Percentiles rank a stretch among this genome's conserved stretches.
Conservation (phyloP, 768 basidiomycete genomes). For the Lentinula sp. region DNA sequence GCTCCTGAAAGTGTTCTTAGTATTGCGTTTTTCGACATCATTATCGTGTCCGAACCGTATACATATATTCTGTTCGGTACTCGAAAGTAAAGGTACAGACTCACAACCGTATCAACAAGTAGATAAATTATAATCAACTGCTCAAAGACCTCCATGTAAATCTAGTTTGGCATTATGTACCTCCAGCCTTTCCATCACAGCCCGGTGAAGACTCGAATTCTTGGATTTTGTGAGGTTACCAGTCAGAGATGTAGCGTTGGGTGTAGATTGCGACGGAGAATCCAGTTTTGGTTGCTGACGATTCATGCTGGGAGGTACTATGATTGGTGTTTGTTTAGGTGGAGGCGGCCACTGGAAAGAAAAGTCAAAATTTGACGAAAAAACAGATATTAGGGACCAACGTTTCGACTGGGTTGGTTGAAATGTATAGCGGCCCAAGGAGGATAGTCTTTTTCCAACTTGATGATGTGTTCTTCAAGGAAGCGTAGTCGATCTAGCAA, state of each 20-base stretch:
- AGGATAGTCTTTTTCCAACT: constrained; percentile 76
- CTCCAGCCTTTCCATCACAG: constrained; percentile 70
- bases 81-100: not conserved
- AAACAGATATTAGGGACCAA: constrained; percentile 29
- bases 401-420: constrained; percentile 76
- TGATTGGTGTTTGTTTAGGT: constrained; percentile 69
- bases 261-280: constrained; percentile 4
- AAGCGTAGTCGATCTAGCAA: constrained; percentile 60
- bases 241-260: constrained; percentile 11
- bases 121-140: too few species aligned
- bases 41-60: too few species aligned
- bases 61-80: too few species aligned
- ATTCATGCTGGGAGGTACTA: constrained; percentile 63
- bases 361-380: not conserved
- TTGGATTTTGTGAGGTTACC: constrained; percentile 22
- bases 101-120: too few species aligned
- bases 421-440: constrained; percentile 89
- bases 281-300: constrained; percentile 11
- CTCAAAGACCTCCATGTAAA: not conserved
- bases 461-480: constrained; percentile 72
- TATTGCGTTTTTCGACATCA: too few species aligned
- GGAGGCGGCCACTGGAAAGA: constrained; percentile 73
- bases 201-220: constrained; percentile 61
- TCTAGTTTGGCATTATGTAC: constrained; percentile 59
- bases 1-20: too few species aligned